Base-by-base conservation (phyloP, 495 filamentous ascomycete genomes). In the Penicillium flavigenum region DNA sequence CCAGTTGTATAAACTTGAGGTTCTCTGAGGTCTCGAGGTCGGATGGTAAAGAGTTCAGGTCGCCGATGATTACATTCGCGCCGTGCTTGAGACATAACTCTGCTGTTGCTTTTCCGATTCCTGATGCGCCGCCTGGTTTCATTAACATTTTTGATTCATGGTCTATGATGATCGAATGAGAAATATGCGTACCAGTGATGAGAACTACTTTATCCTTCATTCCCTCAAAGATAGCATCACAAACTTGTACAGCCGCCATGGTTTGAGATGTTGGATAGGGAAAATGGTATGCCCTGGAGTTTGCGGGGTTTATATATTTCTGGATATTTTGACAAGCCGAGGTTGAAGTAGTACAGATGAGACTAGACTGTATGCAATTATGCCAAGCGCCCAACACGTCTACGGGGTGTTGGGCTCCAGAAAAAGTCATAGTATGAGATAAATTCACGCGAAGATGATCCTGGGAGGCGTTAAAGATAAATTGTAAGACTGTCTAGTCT, bases 21-120 rank as follows among this genome's bases (percentile, higher is more conserved):
- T 49, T 51, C 1, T 64, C 50, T n/a, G 56, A 48, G 19, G 62
- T 59, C 19, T 63, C 14, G 10, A 63, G 56, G 10, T 69, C 64
- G 1, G 69, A 62, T 0, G 63, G 56, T 3, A 67, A 56, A 10
- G 65, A 43, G 48, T 69, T 65, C 16, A 79, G 46, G 46, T 82
- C 80, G 53, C 70, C 72, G 29, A 72, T 64, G 32, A 77, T 63
- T 7, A 83, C 76, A 22, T 64, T 69, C 31, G 78, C 79, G 29
- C 79, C 80, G 5, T 72, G 60, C 6, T 72, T 55, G 20, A 79
- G 71, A 39, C 79, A 73, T n/a, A 79, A 69, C 14, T 75, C 60
- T 14, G 71, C 71, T 8, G 78, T 79, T 41, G 76, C 72, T 36
- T 73, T 62, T 29, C 80, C 79, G 34, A 83, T 83, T 22, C 80